A percentile compares a stretch with the other conserved stretches of the same genome.
phyloP scores from a whole-genome alignment of 2,329 filamentous ascomycete genomes.

The Elsinoe ampelina region DNA sequence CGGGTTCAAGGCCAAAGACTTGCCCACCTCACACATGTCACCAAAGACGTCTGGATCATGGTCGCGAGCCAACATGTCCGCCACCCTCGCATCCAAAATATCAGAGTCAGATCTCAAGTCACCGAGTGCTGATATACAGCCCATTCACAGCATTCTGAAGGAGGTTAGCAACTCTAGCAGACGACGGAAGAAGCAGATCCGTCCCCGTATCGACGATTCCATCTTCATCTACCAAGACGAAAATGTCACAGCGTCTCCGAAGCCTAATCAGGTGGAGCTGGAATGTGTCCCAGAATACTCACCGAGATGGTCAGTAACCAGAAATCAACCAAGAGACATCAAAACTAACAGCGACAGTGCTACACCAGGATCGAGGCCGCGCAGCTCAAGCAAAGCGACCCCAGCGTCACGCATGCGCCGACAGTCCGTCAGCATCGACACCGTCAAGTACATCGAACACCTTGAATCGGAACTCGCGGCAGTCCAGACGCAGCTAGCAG shows the following conservation, averaged over 20 bases:
- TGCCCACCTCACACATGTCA: slow-evolving; percentile 26
- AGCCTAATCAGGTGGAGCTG: slow-evolving; percentile 2
- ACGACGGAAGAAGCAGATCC: slow-evolving; percentile 17
- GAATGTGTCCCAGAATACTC: slow-evolving; percentile 13
- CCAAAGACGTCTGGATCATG: slow-evolving; percentile 22
- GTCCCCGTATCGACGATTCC: slow-evolving; percentile 15
- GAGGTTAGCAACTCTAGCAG: slow-evolving; percentile 18
- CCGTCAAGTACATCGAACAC: slow-evolving; percentile 40
- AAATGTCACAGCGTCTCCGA: slow-evolving; percentile 17
- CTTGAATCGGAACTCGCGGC: slow-evolving; percentile 38
- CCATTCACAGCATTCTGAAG: slow-evolving; percentile 15
- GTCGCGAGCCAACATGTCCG: slow-evolving; percentile 20
- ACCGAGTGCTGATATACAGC: slow-evolving; percentile 15
- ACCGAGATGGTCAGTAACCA: slow-evolving; percentile 15
- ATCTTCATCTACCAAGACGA: slow-evolving; percentile 24
- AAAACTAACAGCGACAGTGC: slow-evolving; percentile 13
- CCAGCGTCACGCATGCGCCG: slow-evolving; percentile 18
- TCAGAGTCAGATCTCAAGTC: slow-evolving; percentile 20
- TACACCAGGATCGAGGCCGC: slow-evolving; percentile 12
- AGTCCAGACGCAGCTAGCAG: slow-evolving; percentile 31
- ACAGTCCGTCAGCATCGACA: slow-evolving; percentile 33
- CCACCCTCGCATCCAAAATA: neutral
- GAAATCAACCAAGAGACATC: slow-evolving; percentile 17
- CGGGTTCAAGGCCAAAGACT: slow-evolving; percentile 25
- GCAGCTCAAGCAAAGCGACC: slow-evolving; percentile 18